Conservation (phyloP, 768 basidiomycete species). For the Psilocybe subaeruginosa region DNA sequence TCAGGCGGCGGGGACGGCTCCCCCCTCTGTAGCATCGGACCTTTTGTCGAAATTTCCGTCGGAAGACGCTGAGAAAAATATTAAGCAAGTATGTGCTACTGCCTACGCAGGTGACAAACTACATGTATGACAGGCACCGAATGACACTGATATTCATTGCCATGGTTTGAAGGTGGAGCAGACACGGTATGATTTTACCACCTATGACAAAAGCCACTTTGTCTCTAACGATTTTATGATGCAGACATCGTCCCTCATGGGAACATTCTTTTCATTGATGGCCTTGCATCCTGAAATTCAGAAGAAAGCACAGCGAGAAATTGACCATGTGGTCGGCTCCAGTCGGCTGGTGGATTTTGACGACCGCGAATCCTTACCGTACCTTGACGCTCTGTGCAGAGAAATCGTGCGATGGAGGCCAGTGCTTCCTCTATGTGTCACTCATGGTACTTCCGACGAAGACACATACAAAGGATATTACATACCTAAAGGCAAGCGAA, state of each 20-base stretch:
- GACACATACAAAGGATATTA: conserved; percentile 29
- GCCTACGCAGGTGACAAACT: conserved; percentile 13
- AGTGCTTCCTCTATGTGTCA: conserved; percentile 21
- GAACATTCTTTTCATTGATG: conserved; percentile 32
- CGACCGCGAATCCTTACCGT: conserved; percentile 32
- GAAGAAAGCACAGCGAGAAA: conserved; percentile 34
- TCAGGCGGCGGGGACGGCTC: conserved; percentile 2
- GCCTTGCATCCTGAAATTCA: conserved; percentile 32
- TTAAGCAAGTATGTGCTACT: conserved; percentile 12
- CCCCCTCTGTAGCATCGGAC: conserved; percentile 6
- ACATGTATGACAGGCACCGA: neutral
- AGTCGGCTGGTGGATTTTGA: conserved; percentile 28
- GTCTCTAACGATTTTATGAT: neutral
- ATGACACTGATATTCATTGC: neutral
- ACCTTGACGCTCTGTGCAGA: conserved; percentile 35
- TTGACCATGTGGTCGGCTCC: conserved; percentile 32
- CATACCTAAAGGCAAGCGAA: conserved; percentile 22
- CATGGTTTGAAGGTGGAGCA: neutral
- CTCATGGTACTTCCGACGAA: conserved; percentile 27
- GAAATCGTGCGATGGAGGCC: conserved; percentile 36
- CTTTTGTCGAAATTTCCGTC: neutral
- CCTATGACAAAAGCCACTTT: neutral
- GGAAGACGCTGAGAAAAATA: conserved; percentile 9
- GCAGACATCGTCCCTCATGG: conserved; percentile 12
- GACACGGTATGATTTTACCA: conserved; percentile 11